phyloP scores from a whole-genome alignment of 116 monocot genomes.

The Trichopus zeylanicus region DNA sequence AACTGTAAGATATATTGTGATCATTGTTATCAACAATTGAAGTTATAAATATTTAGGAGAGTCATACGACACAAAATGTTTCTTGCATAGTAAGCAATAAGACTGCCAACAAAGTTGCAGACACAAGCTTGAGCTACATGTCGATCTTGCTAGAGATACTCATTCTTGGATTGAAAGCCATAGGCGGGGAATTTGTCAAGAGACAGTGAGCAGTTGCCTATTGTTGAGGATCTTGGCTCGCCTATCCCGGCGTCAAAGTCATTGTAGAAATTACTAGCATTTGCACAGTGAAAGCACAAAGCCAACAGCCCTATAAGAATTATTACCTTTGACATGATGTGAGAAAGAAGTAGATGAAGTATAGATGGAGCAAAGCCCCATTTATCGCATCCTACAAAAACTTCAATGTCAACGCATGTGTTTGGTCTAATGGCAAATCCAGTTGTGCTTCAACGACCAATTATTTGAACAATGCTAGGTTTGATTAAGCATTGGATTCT shows the following conservation, averaged over 20 bases:
- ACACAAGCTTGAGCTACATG: constrained; percentile 20
- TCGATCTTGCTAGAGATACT: constrained; percentile 17
- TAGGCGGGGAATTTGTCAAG: constrained; percentile 8
- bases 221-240: constrained; percentile 4
- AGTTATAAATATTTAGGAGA: background rate
- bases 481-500: no score
- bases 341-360: background rate
- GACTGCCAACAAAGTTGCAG: constrained; percentile 19
- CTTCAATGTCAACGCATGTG: no score
- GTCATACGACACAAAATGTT: no score
- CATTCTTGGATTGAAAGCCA: constrained; percentile 6
- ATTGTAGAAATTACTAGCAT: constrained; percentile 3
- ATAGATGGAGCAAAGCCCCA: no score
- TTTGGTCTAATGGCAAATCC: no score
- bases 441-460: no score
- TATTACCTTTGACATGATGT: no score
- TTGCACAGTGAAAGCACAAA: background rate
- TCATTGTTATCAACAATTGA: background rate
- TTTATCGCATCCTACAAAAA: no score
- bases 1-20: background rate
- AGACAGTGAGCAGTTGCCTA: background rate
- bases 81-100: constrained; percentile 14
- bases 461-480: no score
- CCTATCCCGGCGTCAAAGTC: background rate
- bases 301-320: no score